phyloP scores from a whole-genome alignment of 768 basidiomycete species.

The Trametes coccinea region DNA sequence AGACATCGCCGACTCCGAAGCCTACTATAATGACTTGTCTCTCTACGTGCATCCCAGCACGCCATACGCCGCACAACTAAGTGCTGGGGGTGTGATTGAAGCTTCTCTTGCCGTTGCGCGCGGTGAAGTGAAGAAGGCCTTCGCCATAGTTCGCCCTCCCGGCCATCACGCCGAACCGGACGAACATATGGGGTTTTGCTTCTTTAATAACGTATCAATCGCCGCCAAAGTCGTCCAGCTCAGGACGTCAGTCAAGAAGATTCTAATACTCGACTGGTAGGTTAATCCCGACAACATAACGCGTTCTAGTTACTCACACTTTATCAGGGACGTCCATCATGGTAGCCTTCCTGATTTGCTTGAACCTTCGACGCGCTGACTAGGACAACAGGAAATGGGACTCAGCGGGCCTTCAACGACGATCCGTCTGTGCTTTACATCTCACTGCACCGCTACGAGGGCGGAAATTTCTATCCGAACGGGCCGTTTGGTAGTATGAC shows the following conservation, averaged over 20 bases:
- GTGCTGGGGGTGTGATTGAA: conserved; percentile 94
- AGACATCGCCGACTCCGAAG: conserved; percentile 70
- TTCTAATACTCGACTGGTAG: conserved; percentile 95
- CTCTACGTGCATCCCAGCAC: conserved; percentile 90
- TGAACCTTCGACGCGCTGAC: not conserved
- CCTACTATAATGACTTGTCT: conserved; percentile 88
- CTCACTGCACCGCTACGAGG: conserved; percentile 93
- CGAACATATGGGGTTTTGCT: conserved; percentile 98
- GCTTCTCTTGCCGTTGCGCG: conserved; percentile 84
- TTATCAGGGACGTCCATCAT: conserved; percentile 89
- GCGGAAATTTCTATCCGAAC: conserved; percentile 89
- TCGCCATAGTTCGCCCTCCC: conserved; percentile 96
- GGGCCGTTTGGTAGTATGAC: conserved; percentile 87
- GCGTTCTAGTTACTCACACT: not conserved
- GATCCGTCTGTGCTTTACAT: conserved; percentile 92
- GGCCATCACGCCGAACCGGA: conserved; percentile 99
- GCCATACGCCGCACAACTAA: conserved; percentile 80
- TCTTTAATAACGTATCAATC: conserved; percentile 98
- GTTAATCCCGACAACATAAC: conserved; percentile 25
- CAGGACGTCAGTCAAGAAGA: conserved; percentile 66
- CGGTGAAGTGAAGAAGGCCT: conserved; percentile 76
- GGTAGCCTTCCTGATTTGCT: conserved; percentile 45
- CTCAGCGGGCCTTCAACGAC: conserved; percentile 93
- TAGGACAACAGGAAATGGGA: conserved; percentile 80
- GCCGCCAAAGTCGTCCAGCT: conserved; percentile 82